Conservation (phyloP, 768 basidiomycete species). For the Boletus eberwhitei region DNA sequence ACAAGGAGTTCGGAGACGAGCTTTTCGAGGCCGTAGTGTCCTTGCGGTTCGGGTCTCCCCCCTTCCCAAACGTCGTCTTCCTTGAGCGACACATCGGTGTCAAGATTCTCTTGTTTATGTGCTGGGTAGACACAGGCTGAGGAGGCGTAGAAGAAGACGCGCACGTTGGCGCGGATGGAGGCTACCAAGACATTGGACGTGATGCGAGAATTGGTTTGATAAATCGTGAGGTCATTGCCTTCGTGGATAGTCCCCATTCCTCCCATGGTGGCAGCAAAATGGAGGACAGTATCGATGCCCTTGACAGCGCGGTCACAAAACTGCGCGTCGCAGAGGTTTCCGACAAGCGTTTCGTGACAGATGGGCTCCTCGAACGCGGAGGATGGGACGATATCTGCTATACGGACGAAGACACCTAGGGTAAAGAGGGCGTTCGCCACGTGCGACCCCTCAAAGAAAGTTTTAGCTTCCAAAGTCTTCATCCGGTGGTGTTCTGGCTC, state of each 20-base stretch:
- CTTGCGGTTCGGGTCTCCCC: slow-evolving; percentile 44
- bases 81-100: slow-evolving; percentile 40
- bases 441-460: slow-evolving; percentile 45
- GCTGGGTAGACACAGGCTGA: slow-evolving; percentile 59
- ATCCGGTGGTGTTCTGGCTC: slow-evolving; percentile 10
- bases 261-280: slow-evolving; percentile 62
- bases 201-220: slow-evolving; percentile 48
- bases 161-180: slow-evolving; percentile 35
- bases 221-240: slow-evolving; percentile 47
- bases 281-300: slow-evolving; percentile 45
- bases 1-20: slow-evolving; percentile 48
- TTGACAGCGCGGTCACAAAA: slow-evolving; percentile 37
- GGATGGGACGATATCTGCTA: slow-evolving; percentile 39
- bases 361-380: slow-evolving; percentile 21
- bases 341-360: slow-evolving; percentile 38
- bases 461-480: neutral
- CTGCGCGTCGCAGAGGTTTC: slow-evolving; percentile 44
- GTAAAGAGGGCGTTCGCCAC: slow-evolving; percentile 40
- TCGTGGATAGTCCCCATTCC: slow-evolving; percentile 62
- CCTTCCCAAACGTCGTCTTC: slow-evolving; percentile 44
- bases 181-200: slow-evolving; percentile 46
- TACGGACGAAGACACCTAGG: slow-evolving; percentile 35
- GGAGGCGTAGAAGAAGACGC: slow-evolving; percentile 51
- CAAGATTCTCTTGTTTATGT: slow-evolving; percentile 33
- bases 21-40: slow-evolving; percentile 60